phyloP scores from a whole-genome alignment of 1,284 basidiomycete species.

The Abortiporus biennis region DNA sequence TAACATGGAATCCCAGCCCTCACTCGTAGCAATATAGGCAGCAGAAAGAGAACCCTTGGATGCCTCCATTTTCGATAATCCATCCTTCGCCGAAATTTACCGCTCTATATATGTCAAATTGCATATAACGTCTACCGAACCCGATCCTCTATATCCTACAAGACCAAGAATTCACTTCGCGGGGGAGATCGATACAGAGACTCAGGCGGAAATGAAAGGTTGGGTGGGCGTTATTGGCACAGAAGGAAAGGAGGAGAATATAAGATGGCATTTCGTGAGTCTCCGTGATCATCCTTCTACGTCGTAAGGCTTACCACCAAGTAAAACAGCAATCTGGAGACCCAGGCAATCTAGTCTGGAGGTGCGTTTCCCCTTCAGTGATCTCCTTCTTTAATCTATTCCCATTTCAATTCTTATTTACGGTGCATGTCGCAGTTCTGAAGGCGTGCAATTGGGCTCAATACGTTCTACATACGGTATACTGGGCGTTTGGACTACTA shows the following conservation, averaged over 20 bases:
- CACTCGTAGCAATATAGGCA: slow-evolving; percentile 12
- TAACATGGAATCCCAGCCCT: background rate
- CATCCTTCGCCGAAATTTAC: slow-evolving; percentile 46
- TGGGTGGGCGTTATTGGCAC: slow-evolving; percentile 50
- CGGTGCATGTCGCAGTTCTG: too few species aligned
- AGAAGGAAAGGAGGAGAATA: slow-evolving; percentile 46
- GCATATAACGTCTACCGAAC: slow-evolving; percentile 32
- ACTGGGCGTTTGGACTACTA: slow-evolving; percentile 63
- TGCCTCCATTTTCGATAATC: slow-evolving; percentile 39
- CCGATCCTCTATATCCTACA: slow-evolving; percentile 41
- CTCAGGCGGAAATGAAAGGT: slow-evolving; percentile 42
- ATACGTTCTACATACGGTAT: slow-evolving; percentile 54
- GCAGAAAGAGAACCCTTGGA: slow-evolving; percentile 31
- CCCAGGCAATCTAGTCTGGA: slow-evolving; percentile 53
- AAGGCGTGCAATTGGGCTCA: slow-evolving; percentile 58
- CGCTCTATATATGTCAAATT: slow-evolving; percentile 42
- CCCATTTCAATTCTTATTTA: too few species aligned
- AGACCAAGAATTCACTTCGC: slow-evolving; percentile 49
- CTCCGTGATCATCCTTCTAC: background rate
- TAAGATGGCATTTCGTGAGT: slow-evolving; percentile 63
- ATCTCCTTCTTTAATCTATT: too few species aligned
- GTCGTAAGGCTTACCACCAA: background rate
- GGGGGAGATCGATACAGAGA: slow-evolving; percentile 44
- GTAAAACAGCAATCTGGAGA: slow-evolving; percentile 45
- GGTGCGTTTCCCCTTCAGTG: too few species aligned